Percentiles rank a stretch among this genome's conserved stretches.
phyloP scores from a whole-genome alignment of 2,329 filamentous ascomycete species.

The Fusarium graminum region DNA sequence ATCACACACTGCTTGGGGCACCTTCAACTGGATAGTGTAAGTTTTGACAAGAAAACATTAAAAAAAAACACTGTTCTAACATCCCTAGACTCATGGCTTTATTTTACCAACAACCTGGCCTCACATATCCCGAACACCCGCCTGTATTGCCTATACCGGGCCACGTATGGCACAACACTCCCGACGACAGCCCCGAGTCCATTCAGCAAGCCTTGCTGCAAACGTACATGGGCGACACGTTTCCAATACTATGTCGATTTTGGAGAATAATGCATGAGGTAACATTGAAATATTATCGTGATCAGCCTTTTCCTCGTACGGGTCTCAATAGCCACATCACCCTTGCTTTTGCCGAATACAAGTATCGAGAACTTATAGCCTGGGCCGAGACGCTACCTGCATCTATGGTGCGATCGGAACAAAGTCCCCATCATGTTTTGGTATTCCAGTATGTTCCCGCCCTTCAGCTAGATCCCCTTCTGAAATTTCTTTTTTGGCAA shows the following conservation, averaged over 20 bases:
- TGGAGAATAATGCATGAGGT: conserved; percentile 56
- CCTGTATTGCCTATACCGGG: conserved; percentile 44
- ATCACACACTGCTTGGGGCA: conserved; percentile 49
- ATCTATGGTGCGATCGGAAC: conserved; percentile 44
- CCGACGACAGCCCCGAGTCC: neutral
- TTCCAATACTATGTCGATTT: conserved; percentile 53
- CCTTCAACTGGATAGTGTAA: conserved; percentile 57
- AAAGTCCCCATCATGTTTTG: conserved; percentile 53
- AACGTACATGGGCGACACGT: conserved; percentile 47
- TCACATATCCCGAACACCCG: conserved; percentile 38
- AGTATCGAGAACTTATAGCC: conserved; percentile 56
- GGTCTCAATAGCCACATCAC: conserved; percentile 16
- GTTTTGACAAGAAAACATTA: conserved; percentile 19
- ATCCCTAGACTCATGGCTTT: conserved; percentile 28
- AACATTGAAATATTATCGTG: conserved; percentile 47
- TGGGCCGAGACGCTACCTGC: conserved; percentile 54
- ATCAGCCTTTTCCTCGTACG: conserved; percentile 17
- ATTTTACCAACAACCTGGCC: conserved; percentile 46
- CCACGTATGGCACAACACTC: conserved; percentile 9
- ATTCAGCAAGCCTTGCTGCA: conserved; percentile 9
- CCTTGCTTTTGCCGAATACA: conserved; percentile 53
- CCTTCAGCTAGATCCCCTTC: neutral
- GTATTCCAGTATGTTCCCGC: conserved; percentile 54
- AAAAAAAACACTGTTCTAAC: neutral
- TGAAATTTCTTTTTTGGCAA: neutral